These are phyloP conservation scores for Tubosaeta sp. DNA, from an alignment of 768 basidiomycete species.

Conservation along the genomic window DNA sequence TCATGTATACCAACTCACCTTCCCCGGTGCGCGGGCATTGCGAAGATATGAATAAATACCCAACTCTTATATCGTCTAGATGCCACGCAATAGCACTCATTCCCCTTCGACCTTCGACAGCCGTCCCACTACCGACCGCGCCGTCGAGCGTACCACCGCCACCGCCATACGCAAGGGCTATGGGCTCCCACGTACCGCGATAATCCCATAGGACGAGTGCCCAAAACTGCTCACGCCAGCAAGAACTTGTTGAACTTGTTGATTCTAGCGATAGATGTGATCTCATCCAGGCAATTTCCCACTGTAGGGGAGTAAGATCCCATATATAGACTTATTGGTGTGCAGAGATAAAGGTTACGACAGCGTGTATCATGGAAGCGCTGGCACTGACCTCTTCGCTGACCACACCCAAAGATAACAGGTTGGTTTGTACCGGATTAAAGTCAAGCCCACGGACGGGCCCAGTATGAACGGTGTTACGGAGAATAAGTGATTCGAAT, in stretches of 20 bases:
- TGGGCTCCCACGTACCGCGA: conserved; percentile 88
- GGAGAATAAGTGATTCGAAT: conserved; percentile 70
- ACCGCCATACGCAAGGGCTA: conserved; percentile 84
- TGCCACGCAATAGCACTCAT: conserved; percentile 99
- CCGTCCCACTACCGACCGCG: conserved; percentile 56
- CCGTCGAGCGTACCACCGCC: conserved; percentile 74
- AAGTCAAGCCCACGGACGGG: conserved; percentile 95
- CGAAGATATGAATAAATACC: conserved; percentile 58
- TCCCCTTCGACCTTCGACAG: conserved; percentile 78
- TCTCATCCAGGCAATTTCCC: conserved; percentile 80
- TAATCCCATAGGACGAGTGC: conserved; percentile 96
- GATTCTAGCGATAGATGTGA: conserved; percentile 94
- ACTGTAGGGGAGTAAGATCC: conserved; percentile 86
- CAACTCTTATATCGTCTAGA: conserved; percentile 78
- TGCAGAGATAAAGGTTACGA: conserved; percentile 8
- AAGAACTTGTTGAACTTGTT: conserved; percentile 88
- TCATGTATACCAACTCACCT: conserved; percentile 42
- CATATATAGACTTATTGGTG: conserved; percentile 82
- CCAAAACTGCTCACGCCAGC: conserved; percentile 92
- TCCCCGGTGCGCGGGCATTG: conserved; percentile 97
- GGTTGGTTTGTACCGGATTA: conserved; percentile 80
- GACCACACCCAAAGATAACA: conserved; percentile 86
- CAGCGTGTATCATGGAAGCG: conserved; percentile 7
- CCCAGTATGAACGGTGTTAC: conserved; percentile 84
- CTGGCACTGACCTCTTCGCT: conserved; percentile 71